Evolutionary conservation across 2,329 filamentous ascomycete species (phyloP), one percentile per base, ranked within the genome.

Genomic region (Thelonectria olida): DNA sequence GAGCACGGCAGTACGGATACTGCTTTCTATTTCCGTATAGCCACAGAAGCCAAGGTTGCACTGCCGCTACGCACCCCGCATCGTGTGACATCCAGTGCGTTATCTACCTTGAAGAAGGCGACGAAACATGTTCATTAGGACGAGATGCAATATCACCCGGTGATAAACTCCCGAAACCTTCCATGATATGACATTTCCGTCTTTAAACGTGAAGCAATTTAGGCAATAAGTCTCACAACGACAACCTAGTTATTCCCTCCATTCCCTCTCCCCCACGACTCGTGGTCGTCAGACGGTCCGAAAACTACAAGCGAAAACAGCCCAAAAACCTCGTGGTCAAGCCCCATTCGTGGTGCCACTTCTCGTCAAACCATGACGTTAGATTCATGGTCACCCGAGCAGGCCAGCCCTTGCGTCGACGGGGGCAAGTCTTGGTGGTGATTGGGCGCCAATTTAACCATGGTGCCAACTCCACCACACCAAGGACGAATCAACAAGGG

Each of bases 401-500:
- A 49, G 51, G 51, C 51, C 25, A 17, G 20, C 22, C 45, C 36
- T 51, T n/a, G n/a, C n/a, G n/a, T n/a, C n/a, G 57, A 10, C 36
- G 54, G 20, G 15, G 27, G 20, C 13, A 25, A 27, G 39, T 12
- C 23, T 2, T 4, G 23, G 7, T 38, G 17, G 28, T 54, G 45
- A 60, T 60, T 60, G 51, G 57, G 20, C 47, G 22, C 22, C 31
- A 47, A 44, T 60, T 60, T 60, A 60, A 44, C 57, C 57, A 51
- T 28, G 23, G 38, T 47, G 19, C 7, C 17, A 19, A 44, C 39
- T 55, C 48, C 49, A 48, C 55, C 49, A 39, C 38, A 17, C 22
- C 20, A 39, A 23, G 9, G 22, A 22, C 36, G 41, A 55, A 51
- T 31, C n/a, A 42, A 28, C 57, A 45, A 31, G 50, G 57, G 36